These are phyloP conservation scores for Phylloporus gajari DNA, from an alignment of 1,284 basidiomycete genomes.

Conservation along the genomic window DNA sequence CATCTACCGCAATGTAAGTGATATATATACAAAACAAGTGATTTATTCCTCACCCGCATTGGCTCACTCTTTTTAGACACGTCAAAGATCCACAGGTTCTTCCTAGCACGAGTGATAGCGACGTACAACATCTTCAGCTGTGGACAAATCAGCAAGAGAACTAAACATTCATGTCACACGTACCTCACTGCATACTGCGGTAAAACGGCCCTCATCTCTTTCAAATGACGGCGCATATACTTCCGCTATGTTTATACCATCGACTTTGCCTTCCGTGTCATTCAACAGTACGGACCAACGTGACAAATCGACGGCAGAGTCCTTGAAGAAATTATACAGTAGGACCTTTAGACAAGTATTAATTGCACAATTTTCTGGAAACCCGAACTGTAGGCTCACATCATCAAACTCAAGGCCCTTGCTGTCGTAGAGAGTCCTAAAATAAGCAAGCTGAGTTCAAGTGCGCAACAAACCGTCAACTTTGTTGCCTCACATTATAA, in stretches of 20 bases:
- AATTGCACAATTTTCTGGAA: not conserved
- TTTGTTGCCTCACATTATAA: conserved; percentile 62
- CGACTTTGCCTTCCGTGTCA: conserved; percentile 41
- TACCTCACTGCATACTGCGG: conserved; percentile 70
- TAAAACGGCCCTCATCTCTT: conserved; percentile 59
- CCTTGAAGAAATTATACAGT: conserved; percentile 76
- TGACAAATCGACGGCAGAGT: conserved; percentile 60
- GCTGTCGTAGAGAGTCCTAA: conserved; percentile 76
- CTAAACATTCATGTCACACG: conserved; percentile 4
- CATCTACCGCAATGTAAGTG: too few relatives aligned
- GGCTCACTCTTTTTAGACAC: too few relatives aligned
- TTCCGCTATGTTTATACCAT: conserved; percentile 23
- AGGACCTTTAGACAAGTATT: conserved; percentile 60
- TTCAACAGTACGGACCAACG: conserved; percentile 68
- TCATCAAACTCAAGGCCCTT: conserved; percentile 82
- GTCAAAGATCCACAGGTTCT: too few relatives aligned
- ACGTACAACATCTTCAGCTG: conserved; percentile 43
- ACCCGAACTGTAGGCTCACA: conserved; percentile 45
- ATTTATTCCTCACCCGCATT: too few relatives aligned
- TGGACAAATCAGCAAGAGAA: conserved; percentile 3
- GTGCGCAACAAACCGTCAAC: not conserved
- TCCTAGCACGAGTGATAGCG: too few relatives aligned
- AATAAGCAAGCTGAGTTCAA: not conserved
- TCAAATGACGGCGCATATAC: conserved; percentile 58
- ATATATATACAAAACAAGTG: too few relatives aligned